phyloP scores from a whole-genome alignment of 768 basidiomycete genomes.

The Ramaria rubella region DNA sequence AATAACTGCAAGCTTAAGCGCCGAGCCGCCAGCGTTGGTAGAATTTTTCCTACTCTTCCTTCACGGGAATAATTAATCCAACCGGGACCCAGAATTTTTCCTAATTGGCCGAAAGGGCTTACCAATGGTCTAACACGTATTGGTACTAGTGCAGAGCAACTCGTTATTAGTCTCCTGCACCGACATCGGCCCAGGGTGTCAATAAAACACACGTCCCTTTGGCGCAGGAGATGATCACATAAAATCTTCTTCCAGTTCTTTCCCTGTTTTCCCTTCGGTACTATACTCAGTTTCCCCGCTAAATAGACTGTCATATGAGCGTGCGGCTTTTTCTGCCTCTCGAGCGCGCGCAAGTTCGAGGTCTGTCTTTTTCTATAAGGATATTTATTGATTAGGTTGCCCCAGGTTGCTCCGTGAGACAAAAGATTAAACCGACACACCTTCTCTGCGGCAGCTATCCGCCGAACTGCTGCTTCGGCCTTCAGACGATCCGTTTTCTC shows the following conservation, averaged over 20 bases:
- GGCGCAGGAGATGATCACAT: constrained; percentile 51
- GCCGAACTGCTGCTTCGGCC: constrained; percentile 57
- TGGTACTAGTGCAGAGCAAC: no score
- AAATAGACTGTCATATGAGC: constrained; percentile 82
- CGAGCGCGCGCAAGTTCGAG: constrained; percentile 63
- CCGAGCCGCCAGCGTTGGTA: no score
- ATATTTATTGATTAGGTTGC: background rate
- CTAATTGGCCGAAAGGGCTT: no score
- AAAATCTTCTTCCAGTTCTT: constrained; percentile 83
- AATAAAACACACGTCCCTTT: no score
- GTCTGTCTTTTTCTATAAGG: constrained; percentile 68
- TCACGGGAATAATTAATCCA: no score
- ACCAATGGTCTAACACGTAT: no score
- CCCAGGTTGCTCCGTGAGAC: no score
- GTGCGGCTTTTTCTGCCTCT: constrained; percentile 80
- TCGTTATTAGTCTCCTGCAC: no score
- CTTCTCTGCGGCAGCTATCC: constrained; percentile 58
- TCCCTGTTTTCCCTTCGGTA: constrained; percentile 50
- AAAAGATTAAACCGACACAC: constrained; percentile 32
- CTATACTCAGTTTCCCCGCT: constrained; percentile 53
- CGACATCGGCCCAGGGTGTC: no score
- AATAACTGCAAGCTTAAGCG: no score
- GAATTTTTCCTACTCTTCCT: no score
- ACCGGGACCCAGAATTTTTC: no score
- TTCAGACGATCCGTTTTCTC: constrained; percentile 80